Evolutionary conservation across 495 filamentous ascomycete species (phyloP).

Genomic region (Penicillium dipodomyicola): DNA sequence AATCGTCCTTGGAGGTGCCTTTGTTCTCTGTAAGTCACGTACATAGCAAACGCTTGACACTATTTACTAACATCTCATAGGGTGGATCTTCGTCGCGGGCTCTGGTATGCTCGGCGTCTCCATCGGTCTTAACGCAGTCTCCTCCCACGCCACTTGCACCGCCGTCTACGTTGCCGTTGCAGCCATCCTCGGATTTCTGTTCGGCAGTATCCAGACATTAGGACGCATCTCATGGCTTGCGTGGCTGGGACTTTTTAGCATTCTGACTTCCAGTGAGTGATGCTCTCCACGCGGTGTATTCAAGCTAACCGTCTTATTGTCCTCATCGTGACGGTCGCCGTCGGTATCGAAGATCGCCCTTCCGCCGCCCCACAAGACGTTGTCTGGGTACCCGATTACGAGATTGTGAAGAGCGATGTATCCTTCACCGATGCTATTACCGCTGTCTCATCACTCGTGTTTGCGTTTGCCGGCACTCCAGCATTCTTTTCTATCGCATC

Average conservation of each 20-base stretch:
- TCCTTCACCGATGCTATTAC: constrained; percentile 41
- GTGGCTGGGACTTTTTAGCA: constrained; percentile 37
- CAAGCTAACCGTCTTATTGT: constrained; percentile 45
- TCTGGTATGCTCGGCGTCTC: constrained; percentile 64
- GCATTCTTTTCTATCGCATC: constrained; percentile 69
- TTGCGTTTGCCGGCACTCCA: constrained; percentile 61
- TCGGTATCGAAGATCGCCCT: constrained; percentile 51
- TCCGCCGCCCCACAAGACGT: constrained; percentile 32
- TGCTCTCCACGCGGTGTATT: constrained; percentile 30
- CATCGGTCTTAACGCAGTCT: constrained; percentile 66
- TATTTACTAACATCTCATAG: too few relatives aligned
- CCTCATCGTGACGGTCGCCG: constrained; percentile 66
- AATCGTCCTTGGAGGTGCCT: too few relatives aligned
- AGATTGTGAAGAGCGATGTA: constrained; percentile 1
- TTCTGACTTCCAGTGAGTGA: constrained; percentile 37
- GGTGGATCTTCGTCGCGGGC: constrained; percentile 38
- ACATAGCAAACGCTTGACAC: too few relatives aligned
- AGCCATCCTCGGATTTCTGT: constrained; percentile 30
- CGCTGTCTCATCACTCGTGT: constrained; percentile 65
- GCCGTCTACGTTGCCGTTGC: constrained; percentile 42
- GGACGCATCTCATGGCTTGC: constrained; percentile 38
- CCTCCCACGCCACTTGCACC: constrained; percentile 62
- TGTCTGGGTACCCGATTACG: constrained; percentile 34
- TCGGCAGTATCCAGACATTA: constrained; percentile 39
- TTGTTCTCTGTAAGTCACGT: too few relatives aligned